Evolutionary conservation across 805 yeast genomes (phyloP).

Genomic region (Lipomyces orientalis): DNA sequence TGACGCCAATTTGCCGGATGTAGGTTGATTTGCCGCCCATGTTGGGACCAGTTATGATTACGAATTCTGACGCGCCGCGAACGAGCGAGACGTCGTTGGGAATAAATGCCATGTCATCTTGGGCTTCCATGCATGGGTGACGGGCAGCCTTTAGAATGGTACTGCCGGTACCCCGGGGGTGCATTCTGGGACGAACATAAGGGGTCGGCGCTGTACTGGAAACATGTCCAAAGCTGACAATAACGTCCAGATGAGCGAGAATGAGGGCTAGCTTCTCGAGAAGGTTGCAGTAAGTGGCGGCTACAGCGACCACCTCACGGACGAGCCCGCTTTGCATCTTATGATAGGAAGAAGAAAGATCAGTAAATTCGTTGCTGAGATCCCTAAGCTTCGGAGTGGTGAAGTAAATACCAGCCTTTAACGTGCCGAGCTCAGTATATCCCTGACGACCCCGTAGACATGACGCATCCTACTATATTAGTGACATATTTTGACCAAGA

Average conservation of each 20-base stretch:
- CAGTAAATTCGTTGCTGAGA: conserved; percentile 63
- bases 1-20: conserved; percentile 86
- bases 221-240: conserved; percentile 83
- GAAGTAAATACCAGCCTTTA: conserved; percentile 93
- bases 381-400: conserved; percentile 70
- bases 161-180: conserved; percentile 51
- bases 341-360: conserved; percentile 70
- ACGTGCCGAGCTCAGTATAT: conserved; percentile 83
- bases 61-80: conserved; percentile 66
- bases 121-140: conserved; percentile 93
- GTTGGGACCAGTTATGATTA: conserved; percentile 92
- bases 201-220: conserved; percentile 82
- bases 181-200: conserved; percentile 75
- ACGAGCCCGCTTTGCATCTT: conserved; percentile 78
- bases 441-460: conserved; percentile 62
- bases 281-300: conserved; percentile 80
- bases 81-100: conserved; percentile 82
- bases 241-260: conserved; percentile 80
- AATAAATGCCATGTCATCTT: conserved; percentile 87
- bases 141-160: conserved; percentile 74
- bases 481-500: not conserved
- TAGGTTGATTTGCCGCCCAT: conserved; percentile 98
- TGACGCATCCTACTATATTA: conserved; percentile 66
- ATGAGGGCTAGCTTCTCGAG: conserved; percentile 68
- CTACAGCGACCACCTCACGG: conserved; percentile 78